A percentile compares a stretch with the other conserved stretches of the same genome.
Evolutionary conservation across 2,329 filamentous ascomycete species (phyloP).

Genomic region (Aspergillus proliferans): DNA sequence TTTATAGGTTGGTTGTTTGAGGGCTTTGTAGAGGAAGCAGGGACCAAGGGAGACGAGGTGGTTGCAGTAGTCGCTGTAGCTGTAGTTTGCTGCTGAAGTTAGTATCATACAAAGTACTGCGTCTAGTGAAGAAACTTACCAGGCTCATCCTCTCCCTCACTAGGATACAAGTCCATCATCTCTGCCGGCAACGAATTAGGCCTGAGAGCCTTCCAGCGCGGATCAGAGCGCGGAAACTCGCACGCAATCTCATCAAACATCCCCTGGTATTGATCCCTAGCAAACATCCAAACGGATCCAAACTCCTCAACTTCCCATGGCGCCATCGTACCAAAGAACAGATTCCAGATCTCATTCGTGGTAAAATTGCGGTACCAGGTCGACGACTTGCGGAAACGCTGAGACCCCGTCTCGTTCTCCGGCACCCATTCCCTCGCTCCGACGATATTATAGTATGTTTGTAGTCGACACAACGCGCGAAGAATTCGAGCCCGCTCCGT

Average conservation of each 20-base stretch:
- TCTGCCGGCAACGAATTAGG: slow-evolving; percentile 7
- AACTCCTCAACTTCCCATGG: slow-evolving; percentile 15
- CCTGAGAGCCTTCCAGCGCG: slow-evolving; percentile 8
- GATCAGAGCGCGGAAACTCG: slow-evolving; percentile 8
- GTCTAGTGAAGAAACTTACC: slow-evolving; percentile 3
- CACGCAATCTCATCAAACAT: slow-evolving; percentile 8
- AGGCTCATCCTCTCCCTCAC: slow-evolving; percentile 2
- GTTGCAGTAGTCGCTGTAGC: slow-evolving; percentile 11
- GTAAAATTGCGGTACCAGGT: slow-evolving; percentile 13
- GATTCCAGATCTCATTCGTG: slow-evolving; percentile 10
- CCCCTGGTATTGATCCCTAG: slow-evolving; percentile 7
- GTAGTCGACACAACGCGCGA: slow-evolving; percentile 10
- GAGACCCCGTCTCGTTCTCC: neutral
- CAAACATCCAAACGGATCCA: slow-evolving; percentile 9
- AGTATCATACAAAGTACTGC: neutral
- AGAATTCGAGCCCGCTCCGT: slow-evolving; percentile 8
- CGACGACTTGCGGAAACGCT: slow-evolving; percentile 2
- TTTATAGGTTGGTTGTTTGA: slow-evolving; percentile 3
- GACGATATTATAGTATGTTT: slow-evolving; percentile 13
- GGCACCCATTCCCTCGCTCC: slow-evolving; percentile 8
- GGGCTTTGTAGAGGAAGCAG: slow-evolving; percentile 8
- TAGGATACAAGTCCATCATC: slow-evolving; percentile 7
- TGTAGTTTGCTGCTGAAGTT: neutral
- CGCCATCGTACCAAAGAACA: slow-evolving; percentile 10
- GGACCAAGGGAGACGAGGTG: slow-evolving; percentile 12